phyloP scores from a whole-genome alignment of 352 stramenopile species.

The Phytophthora cactorum region DNA sequence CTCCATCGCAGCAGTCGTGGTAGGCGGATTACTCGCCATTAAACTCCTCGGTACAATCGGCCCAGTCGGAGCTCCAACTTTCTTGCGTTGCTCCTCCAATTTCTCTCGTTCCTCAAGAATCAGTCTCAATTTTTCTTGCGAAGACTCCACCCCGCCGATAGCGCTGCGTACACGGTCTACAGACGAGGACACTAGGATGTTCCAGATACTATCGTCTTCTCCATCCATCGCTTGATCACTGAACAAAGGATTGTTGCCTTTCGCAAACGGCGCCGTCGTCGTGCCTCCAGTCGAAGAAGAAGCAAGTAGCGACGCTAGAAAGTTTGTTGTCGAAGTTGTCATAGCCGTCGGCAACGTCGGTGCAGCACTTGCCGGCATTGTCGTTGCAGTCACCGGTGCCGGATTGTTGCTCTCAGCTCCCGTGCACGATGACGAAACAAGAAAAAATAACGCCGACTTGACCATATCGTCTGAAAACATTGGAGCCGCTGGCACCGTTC shows the following conservation, averaged over 20 bases:
- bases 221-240: slow-evolving; percentile 51
- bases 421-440: slow-evolving; percentile 62
- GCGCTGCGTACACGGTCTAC: slow-evolving; percentile 67
- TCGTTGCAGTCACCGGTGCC: background rate
- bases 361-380: background rate
- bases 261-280: slow-evolving; percentile 14
- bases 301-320: slow-evolving; percentile 57
- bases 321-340: slow-evolving; percentile 43
- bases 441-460: slow-evolving; percentile 66
- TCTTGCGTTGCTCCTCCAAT: slow-evolving; percentile 64
- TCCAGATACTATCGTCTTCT: slow-evolving; percentile 78
- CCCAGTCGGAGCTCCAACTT: slow-evolving; percentile 31
- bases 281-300: slow-evolving; percentile 52
- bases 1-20: background rate
- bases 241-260: slow-evolving; percentile 53
- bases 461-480: slow-evolving; percentile 73
- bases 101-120: slow-evolving; percentile 72
- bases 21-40: background rate
- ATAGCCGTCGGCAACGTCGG: slow-evolving; percentile 11
- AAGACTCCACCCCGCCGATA: slow-evolving; percentile 48
- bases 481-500: background rate
- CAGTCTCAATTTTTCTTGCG: slow-evolving; percentile 59
- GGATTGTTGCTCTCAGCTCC: slow-evolving; percentile 34
- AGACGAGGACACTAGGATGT: slow-evolving; percentile 69
- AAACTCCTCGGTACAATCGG: slow-evolving; percentile 18